Percentiles rank a stretch among this genome's conserved stretches.
phyloP scores from a whole-genome alignment of 768 basidiomycete genomes.

The Sarcodon aspratus region DNA sequence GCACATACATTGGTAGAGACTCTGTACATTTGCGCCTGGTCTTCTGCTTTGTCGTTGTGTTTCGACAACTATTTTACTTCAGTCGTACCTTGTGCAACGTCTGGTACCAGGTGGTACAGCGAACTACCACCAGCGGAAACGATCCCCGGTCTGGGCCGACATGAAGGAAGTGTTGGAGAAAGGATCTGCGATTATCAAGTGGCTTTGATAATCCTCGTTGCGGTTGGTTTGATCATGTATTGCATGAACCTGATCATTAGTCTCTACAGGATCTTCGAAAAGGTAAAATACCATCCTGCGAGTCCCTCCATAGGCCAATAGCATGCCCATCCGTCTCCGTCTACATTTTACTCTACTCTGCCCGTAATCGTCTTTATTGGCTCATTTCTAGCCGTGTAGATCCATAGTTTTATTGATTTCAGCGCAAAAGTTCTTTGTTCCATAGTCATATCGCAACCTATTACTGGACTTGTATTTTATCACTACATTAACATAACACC shows the following conservation, averaged over 20 bases:
- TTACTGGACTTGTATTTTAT: no score
- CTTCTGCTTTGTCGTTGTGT: conserved; percentile 74
- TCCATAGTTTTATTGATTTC: no score
- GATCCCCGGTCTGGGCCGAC: conserved; percentile 33
- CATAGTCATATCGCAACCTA: no score
- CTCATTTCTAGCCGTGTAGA: no score
- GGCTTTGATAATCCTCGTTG: conserved; percentile 67
- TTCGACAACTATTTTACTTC: conserved; percentile 93
- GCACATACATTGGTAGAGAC: conserved; percentile 83
- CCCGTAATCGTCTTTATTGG: no score
- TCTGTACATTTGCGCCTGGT: conserved; percentile 90
- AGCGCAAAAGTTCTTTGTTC: no score
- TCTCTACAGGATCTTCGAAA: conserved; percentile 80
- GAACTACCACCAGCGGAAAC: conserved; percentile 35
- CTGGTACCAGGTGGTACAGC: conserved; percentile 65
- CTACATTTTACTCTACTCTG: no score
- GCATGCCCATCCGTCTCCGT: no score
- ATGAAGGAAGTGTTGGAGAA: conserved; percentile 38
- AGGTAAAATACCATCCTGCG: conserved; percentile 54
- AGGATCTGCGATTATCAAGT: conserved; percentile 66
- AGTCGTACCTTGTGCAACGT: conserved; percentile 57
- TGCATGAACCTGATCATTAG: conserved; percentile 79
- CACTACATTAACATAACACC: no score
- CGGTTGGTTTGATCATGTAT: conserved; percentile 68
- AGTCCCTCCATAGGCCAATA: no score